These are phyloP conservation scores for Arthrobotrys sinensis DNA, from an alignment of 2,329 filamentous ascomycete species.

Conservation along the genomic window DNA sequence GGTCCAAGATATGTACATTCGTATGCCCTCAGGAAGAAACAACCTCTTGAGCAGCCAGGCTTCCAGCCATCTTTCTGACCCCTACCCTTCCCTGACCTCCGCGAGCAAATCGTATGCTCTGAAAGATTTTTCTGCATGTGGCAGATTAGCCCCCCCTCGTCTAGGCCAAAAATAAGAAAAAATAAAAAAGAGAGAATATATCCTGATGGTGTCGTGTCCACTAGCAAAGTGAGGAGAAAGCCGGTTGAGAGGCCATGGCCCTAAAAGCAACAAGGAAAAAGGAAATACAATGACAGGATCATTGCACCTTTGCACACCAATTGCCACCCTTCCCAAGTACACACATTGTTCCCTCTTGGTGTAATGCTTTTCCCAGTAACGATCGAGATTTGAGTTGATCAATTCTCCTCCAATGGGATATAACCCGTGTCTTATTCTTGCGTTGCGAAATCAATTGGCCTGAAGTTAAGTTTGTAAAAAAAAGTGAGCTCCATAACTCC, in stretches of 20 bases:
- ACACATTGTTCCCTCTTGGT: conserved; percentile 41
- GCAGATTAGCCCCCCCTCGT: conserved; percentile 61
- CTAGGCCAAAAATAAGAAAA: conserved; percentile 58
- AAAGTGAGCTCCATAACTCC: conserved; percentile 62
- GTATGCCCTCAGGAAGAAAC: conserved; percentile 55
- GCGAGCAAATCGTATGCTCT: conserved; percentile 61
- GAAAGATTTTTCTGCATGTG: conserved; percentile 62
- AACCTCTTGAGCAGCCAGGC: conserved; percentile 57
- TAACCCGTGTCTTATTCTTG: conserved; percentile 61
- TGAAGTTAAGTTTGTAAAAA: conserved; percentile 59
- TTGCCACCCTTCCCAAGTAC: conserved; percentile 58
- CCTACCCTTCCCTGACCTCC: conserved; percentile 60
- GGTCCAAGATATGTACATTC: conserved; percentile 62
- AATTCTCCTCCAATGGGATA: conserved; percentile 62
- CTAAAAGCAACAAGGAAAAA: conserved; percentile 60
- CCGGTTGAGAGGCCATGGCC: conserved; percentile 60
- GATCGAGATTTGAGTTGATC: conserved; percentile 61
- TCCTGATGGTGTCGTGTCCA: conserved; percentile 62
- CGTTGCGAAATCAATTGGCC: conserved; percentile 61
- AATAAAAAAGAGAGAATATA: conserved; percentile 54
- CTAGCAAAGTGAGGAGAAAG: conserved; percentile 61
- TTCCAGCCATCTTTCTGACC: conserved; percentile 61
- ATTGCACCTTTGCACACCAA: conserved; percentile 61
- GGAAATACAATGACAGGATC: conserved; percentile 61
- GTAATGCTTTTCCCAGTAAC: conserved; percentile 49